Conservation (phyloP, 2,329 filamentous ascomycete species). For the Pseudodiploospora longispora region DNA sequence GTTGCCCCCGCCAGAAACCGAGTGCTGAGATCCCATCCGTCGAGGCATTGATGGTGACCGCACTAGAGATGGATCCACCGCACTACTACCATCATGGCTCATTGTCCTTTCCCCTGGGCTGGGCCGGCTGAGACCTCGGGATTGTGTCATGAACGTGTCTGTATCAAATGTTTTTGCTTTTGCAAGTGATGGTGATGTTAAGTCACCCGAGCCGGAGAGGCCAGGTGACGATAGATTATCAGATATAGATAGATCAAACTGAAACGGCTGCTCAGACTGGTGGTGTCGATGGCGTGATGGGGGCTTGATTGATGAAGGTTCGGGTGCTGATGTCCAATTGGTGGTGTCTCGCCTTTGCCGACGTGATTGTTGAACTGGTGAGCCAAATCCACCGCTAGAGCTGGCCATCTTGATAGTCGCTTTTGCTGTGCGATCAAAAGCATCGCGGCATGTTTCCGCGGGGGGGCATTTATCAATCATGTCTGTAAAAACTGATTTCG, state of each 20-base stretch:
- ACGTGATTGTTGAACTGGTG: slow-evolving; percentile 20
- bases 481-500: slow-evolving; percentile 85
- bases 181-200: slow-evolving; percentile 31
- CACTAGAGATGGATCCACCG: slow-evolving; percentile 34
- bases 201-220: slow-evolving; percentile 28
- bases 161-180: slow-evolving; percentile 29
- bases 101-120: slow-evolving; percentile 21
- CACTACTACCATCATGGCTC: slow-evolving; percentile 21
- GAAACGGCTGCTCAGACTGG: slow-evolving; percentile 23
- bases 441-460: slow-evolving; percentile 87
- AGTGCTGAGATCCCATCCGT: slow-evolving; percentile 26
- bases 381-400: slow-evolving; percentile 73
- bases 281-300: slow-evolving; percentile 19
- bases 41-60: slow-evolving; percentile 35
- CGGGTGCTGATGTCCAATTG: slow-evolving; percentile 21
- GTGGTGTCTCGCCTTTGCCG: slow-evolving; percentile 19
- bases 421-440: slow-evolving; percentile 90
- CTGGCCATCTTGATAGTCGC: slow-evolving; percentile 93
- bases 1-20: slow-evolving; percentile 16
- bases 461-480: slow-evolving; percentile 92
- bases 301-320: slow-evolving; percentile 15
- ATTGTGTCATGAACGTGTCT: slow-evolving; percentile 23
- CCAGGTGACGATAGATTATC: slow-evolving; percentile 34
- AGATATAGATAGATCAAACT: slow-evolving; percentile 28
- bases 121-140: slow-evolving; percentile 19